These are phyloP conservation scores for Daldinia childiae DNA, from an alignment of 495 filamentous ascomycete genomes.

Conservation along the genomic window DNA sequence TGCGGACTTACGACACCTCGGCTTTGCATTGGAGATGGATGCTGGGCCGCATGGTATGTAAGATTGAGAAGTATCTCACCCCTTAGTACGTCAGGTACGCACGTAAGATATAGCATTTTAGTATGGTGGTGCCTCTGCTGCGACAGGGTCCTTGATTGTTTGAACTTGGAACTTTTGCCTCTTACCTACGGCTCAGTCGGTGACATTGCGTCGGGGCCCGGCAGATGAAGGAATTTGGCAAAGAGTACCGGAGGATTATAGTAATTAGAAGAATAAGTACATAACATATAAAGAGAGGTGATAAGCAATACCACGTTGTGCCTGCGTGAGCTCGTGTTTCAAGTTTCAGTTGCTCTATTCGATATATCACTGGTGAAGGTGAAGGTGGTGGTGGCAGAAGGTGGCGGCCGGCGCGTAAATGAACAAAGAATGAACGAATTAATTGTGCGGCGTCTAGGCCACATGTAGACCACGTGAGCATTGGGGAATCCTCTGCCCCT, in stretches of 20 bases:
- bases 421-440: not conserved
- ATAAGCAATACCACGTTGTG: not conserved
- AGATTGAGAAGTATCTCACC: not conserved
- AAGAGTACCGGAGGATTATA: not conserved
- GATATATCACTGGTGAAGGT: not conserved
- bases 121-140: not conserved
- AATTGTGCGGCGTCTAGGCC: not conserved
- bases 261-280: too few species aligned
- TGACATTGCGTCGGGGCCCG: not conserved
- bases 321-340: constrained; percentile 6
- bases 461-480: constrained; percentile 32
- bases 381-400: not conserved
- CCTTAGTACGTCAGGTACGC: not conserved
- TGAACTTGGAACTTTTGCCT: constrained; percentile 1
- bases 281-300: too few species aligned
- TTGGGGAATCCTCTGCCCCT: constrained; percentile 1
- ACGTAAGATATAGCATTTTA: not conserved
- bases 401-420: constrained; percentile 29
- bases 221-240: not conserved
- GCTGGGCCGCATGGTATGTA: not conserved
- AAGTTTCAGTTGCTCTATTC: constrained; percentile 8
- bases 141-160: not conserved
- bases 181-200: constrained; percentile 12
- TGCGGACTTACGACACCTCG: not conserved
- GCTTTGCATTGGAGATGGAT: not conserved